Evolutionary conservation across 2,329 filamentous ascomycete species (phyloP).

Genomic region (Seiridium unicorne): DNA sequence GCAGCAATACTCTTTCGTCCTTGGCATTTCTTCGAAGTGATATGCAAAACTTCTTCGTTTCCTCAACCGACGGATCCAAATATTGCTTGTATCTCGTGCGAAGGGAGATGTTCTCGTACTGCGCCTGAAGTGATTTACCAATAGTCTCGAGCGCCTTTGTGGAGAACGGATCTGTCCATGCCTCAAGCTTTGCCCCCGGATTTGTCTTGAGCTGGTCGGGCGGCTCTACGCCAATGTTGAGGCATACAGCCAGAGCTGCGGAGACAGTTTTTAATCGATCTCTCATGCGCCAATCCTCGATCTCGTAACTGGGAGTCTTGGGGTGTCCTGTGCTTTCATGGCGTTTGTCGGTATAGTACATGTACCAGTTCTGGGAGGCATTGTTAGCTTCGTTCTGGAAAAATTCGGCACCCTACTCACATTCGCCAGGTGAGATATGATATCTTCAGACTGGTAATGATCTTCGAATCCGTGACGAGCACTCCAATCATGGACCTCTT

Average conservation of each 20-base stretch:
- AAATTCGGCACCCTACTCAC: constrained; percentile 47
- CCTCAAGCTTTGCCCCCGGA: constrained; percentile 90
- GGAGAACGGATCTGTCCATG: constrained; percentile 90
- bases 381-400: neutral
- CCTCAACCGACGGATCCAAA: constrained; percentile 92
- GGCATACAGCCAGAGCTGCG: constrained; percentile 86
- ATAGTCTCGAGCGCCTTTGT: constrained; percentile 91
- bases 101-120: constrained; percentile 94
- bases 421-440: constrained; percentile 79
- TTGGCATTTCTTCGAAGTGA: constrained; percentile 89
- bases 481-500: constrained; percentile 52
- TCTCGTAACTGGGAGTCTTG: constrained; percentile 61
- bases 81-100: constrained; percentile 98
- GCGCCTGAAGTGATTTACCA: constrained; percentile 90
- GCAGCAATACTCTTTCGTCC: constrained; percentile 92
- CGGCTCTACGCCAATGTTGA: constrained; percentile 97
- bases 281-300: constrained; percentile 97
- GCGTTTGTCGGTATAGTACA: constrained; percentile 98
- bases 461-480: constrained; percentile 87
- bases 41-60: constrained; percentile 94
- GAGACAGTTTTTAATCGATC: constrained; percentile 96
- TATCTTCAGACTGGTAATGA: constrained; percentile 87
- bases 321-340: constrained; percentile 93
- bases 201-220: constrained; percentile 96
- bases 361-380: constrained; percentile 81